phyloP scores from a whole-genome alignment of 2,329 filamentous ascomycete genomes.

The Aspergillus neoniger region DNA sequence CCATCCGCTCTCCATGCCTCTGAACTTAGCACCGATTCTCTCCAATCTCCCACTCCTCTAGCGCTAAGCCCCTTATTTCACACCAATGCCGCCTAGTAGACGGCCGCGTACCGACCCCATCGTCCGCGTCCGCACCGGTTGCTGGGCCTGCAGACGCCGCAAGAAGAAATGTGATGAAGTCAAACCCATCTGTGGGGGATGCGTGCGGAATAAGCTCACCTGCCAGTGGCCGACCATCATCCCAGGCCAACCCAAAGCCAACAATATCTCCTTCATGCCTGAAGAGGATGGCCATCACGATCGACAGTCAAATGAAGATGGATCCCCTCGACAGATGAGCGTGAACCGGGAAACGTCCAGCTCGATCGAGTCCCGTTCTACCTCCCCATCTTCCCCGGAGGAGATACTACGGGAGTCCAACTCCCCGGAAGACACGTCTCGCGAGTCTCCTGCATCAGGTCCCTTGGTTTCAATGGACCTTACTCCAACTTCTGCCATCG shows the following conservation, averaged over 20 bases:
- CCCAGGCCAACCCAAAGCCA: constrained; percentile 12
- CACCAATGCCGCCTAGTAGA: constrained; percentile 28
- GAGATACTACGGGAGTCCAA: background rate
- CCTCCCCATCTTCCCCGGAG: background rate
- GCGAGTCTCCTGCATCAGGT: background rate
- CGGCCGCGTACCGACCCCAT: constrained; percentile 29
- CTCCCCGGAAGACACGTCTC: background rate
- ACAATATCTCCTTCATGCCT: constrained; percentile 7
- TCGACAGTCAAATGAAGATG: background rate
- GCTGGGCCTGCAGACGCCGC: constrained; percentile 33
- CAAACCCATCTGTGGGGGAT: constrained; percentile 38
- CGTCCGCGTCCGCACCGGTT: constrained; percentile 36
- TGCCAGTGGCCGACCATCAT: constrained; percentile 31
- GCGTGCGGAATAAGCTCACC: constrained; percentile 30
- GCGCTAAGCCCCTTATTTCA: background rate
- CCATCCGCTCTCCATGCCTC: background rate
- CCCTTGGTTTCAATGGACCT: background rate
- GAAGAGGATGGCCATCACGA: background rate
- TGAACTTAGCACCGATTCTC: background rate
- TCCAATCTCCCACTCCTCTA: background rate
- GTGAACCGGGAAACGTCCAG: background rate
- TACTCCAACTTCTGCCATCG: background rate
- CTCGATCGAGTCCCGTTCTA: background rate
- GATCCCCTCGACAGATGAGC: background rate
- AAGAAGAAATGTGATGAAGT: constrained; percentile 40